phyloP scores from a whole-genome alignment of 495 filamentous ascomycete genomes.

The Xylaria telfairii region DNA sequence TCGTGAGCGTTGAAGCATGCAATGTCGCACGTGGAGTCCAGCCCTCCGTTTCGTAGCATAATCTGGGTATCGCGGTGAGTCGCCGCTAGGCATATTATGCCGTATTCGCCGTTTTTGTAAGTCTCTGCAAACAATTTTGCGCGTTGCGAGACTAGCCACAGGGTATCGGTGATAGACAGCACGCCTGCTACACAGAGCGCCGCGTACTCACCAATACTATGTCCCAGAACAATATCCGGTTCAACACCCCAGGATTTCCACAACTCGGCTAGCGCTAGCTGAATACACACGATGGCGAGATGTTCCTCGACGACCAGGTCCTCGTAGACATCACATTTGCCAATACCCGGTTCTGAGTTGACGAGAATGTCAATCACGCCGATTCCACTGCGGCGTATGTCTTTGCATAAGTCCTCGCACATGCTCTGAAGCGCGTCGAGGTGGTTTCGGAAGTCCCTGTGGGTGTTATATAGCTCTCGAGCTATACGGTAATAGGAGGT shows the following conservation, averaged over 20 bases:
- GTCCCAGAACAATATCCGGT: slow-evolving; percentile 47
- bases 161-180: slow-evolving; percentile 66
- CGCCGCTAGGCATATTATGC: slow-evolving; percentile 40
- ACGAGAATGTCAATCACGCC: background rate
- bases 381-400: slow-evolving; percentile 39
- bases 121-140: slow-evolving; percentile 61
- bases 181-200: slow-evolving; percentile 65
- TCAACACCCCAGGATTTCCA: slow-evolving; percentile 11
- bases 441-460: background rate
- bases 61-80: slow-evolving; percentile 18
- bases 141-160: slow-evolving; percentile 70
- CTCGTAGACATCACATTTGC: background rate
- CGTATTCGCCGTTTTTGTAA: background rate
- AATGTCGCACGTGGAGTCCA: slow-evolving; percentile 53
- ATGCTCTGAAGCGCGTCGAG: slow-evolving; percentile 36
- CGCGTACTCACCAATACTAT: slow-evolving; percentile 59
- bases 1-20: slow-evolving; percentile 58
- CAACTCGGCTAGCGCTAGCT: slow-evolving; percentile 4
- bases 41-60: slow-evolving; percentile 17
- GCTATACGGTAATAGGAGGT: background rate
- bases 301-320: background rate
- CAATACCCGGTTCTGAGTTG: background rate
- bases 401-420: slow-evolving; percentile 56
- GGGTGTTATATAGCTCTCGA: background rate
- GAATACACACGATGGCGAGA: slow-evolving; percentile 5